Evolutionary conservation across 1,284 basidiomycete genomes (phyloP), one percentile per base, ranked within the genome.

Genomic region (Ustilago nuda): DNA sequence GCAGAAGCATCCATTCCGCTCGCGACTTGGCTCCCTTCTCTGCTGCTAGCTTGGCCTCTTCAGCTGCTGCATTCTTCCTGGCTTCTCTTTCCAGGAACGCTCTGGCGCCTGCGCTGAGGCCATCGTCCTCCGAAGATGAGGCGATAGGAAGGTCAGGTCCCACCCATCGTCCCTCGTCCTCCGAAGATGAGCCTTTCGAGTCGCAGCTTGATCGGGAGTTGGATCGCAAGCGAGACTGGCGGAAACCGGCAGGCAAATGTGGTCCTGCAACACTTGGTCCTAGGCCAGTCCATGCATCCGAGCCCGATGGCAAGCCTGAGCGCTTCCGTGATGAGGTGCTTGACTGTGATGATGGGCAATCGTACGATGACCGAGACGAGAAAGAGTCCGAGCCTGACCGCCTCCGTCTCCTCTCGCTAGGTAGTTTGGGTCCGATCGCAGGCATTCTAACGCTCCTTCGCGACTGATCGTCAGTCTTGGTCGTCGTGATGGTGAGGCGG

Each of bases 1-100:
- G 76, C 8, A 71, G 35, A 3, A 80, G 72, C 78, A 80, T 80
- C 78, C 78, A 80, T 39, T 80, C 78, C 1, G 74, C 71, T 12
- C 78, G 61, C 19, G 70, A 68, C 12, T 54, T 77, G 39, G 73
- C 66, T 3, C 65, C 75, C 35, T 62, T 66, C 53, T 70, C 61
- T 11, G 65, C 63, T 2, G 75, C 66, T 2, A 59, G 12, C 7
- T 57, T 46, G 5, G 72, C 75, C 8, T 77, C 71, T 30, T 53
- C 48, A 17, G 66, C 63, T 4, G 72, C 69, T 19, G 61, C 58
- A 12, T 62, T 64, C 13, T 58, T 59, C 9, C 76, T 56, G 27
- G 71, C 69, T 62, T 80, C 76, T 19, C 78, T 52, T 36, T 80
- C 78, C 0, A 80, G 41, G 36, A 80, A 76, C 0, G 35, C 51